These are phyloP conservation scores for Ogataea populi-albae DNA, from an alignment of 805 yeast genomes.

Conservation along the genomic window DNA sequence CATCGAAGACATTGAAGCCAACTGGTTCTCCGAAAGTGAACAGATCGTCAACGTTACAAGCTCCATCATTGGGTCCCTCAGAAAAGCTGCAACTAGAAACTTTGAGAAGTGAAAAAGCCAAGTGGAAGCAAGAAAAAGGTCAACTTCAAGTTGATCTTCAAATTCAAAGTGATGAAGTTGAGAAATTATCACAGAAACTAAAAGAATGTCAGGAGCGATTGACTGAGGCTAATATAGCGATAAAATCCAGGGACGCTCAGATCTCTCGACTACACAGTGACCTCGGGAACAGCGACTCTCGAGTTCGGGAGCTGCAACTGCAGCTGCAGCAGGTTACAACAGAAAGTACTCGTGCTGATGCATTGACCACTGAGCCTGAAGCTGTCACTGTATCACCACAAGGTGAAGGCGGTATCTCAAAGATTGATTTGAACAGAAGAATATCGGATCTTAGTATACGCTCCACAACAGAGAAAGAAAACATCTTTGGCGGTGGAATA, in stretches of 20 bases:
- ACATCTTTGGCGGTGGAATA: conserved; percentile 19
- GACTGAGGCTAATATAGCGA: conserved; percentile 46
- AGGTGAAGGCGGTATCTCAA: conserved; percentile 5
- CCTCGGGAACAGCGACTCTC: conserved; percentile 53
- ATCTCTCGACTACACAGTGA: conserved; percentile 59
- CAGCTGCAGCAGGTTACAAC: conserved; percentile 18
- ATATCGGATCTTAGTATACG: conserved; percentile 34
- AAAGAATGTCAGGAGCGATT: conserved; percentile 49
- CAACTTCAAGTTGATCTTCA: conserved; percentile 29
- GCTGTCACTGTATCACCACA: conserved; percentile 8
- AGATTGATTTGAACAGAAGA: conserved; percentile 30
- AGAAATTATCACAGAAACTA: conserved; percentile 32
- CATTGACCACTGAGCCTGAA: conserved; percentile 10
- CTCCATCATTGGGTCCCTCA: conserved; percentile 12
- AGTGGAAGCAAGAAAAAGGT: conserved; percentile 40
- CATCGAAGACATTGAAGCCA: conserved; percentile 28
- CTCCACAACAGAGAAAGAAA: conserved; percentile 24
- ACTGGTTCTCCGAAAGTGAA: conserved; percentile 11
- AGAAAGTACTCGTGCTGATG: conserved; percentile 12
- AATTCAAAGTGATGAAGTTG: conserved; percentile 30
- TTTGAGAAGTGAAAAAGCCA: conserved; percentile 51
- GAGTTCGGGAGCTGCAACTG: conserved; percentile 30
- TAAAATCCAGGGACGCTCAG: conserved; percentile 70
- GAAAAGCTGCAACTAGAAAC: conserved; percentile 47
- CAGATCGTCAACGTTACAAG: conserved; percentile 19